A percentile compares a stretch with the other conserved stretches of the same genome.
phyloP scores from a whole-genome alignment of 495 filamentous ascomycete species.

The Lasiosphaeria hispida region DNA sequence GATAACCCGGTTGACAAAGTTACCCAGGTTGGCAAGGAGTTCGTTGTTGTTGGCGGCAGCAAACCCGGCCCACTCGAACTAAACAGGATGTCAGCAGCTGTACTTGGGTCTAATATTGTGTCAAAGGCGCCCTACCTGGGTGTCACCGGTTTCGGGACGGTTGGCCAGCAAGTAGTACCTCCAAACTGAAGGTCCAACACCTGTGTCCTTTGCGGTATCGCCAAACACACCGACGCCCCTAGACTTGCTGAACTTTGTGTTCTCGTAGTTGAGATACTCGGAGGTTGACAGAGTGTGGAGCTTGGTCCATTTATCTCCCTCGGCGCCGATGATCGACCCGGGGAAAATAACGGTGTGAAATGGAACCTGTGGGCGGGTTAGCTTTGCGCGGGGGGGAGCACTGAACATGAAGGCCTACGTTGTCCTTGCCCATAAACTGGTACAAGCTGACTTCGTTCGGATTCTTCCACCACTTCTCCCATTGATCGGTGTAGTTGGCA shows the following conservation, averaged over 20 bases:
- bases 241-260: constrained; percentile 94
- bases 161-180: constrained; percentile 87
- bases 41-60: constrained; percentile 86
- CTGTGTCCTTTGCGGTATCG: constrained; percentile 81
- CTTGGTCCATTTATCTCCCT: constrained; percentile 79
- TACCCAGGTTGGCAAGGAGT: constrained; percentile 85
- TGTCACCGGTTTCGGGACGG: constrained; percentile 84
- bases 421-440: constrained; percentile 99
- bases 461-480: constrained; percentile 95
- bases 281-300: constrained; percentile 85
- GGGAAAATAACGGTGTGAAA: constrained; percentile 95
- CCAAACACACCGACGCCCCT: constrained; percentile 88
- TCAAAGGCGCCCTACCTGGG: constrained; percentile 47
- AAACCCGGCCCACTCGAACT: constrained; percentile 57
- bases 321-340: constrained; percentile 77
- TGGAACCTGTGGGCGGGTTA: constrained; percentile 50
- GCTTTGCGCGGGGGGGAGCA: neutral
- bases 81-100: neutral
- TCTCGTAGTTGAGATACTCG: constrained; percentile 95
- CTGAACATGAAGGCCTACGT: constrained; percentile 48
- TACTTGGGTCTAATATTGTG: neutral
- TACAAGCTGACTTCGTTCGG: constrained; percentile 85
- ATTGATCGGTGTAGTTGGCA: constrained; percentile 84
- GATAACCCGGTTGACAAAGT: constrained; percentile 89
- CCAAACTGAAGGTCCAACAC: constrained; percentile 85